Percentiles rank a stretch among this genome's conserved stretches.
Conservation (phyloP, 192 early-diverging fungal species). For the Coemansia sp. region DNA sequence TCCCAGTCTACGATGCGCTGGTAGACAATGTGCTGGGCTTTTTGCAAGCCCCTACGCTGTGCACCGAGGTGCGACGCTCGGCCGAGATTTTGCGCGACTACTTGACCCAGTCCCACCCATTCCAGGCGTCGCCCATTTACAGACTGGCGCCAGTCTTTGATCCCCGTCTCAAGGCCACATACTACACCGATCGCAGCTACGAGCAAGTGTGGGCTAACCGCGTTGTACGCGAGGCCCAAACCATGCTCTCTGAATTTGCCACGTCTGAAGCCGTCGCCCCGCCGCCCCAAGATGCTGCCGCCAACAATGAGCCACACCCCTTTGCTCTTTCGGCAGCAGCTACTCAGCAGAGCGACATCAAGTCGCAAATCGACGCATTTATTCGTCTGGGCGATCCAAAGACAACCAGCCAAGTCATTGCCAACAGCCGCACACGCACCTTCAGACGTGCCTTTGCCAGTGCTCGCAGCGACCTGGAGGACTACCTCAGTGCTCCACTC, state of each 20-base stretch:
- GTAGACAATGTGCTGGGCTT: constrained; percentile 31
- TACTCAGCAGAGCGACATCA: constrained; percentile 20
- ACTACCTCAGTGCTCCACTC: constrained; percentile 37
- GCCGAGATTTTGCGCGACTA: constrained; percentile 39
- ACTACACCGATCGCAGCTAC: constrained; percentile 40
- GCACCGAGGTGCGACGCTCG: constrained; percentile 22
- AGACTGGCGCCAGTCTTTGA: constrained; percentile 51
- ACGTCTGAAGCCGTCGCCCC: constrained; percentile 3
- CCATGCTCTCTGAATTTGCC: constrained; percentile 31
- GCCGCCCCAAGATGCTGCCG: not conserved
- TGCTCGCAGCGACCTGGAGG: constrained; percentile 44
- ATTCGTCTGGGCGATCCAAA: constrained; percentile 24
- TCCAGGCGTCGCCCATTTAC: constrained; percentile 53
- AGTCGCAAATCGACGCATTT: constrained; percentile 30
- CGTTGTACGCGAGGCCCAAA: constrained; percentile 34
- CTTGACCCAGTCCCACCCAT: constrained; percentile 46
- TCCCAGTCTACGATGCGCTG: constrained; percentile 44
- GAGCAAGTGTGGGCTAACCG: constrained; percentile 40
- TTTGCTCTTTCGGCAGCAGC: constrained; percentile 11
- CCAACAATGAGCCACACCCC: constrained; percentile 3
- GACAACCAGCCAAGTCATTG: constrained; percentile 20
- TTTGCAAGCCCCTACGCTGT: constrained; percentile 22
- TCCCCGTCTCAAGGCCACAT: constrained; percentile 42
- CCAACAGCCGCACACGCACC: constrained; percentile 32
- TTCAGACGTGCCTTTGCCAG: constrained; percentile 37